A percentile compares a stretch with the other conserved stretches of the same genome.
Conservation (phyloP, 352 stramenopile species). For the Thalassiosira livingstoniorum region DNA sequence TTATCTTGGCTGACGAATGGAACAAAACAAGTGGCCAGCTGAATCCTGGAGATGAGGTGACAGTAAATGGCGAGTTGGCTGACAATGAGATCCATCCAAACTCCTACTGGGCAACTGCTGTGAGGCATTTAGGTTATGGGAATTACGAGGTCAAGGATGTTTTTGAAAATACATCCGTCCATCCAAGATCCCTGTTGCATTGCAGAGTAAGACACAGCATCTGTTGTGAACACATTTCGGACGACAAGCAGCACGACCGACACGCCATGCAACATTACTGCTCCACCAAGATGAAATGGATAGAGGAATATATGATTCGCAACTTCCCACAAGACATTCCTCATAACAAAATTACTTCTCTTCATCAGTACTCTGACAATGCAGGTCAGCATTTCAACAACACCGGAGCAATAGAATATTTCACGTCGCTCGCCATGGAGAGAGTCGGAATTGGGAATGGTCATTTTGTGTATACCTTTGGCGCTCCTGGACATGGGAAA, state of each 20-base stretch:
- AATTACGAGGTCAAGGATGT: conserved; percentile 1
- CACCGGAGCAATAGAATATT: conserved; percentile 24
- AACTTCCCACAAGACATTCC: conserved; percentile 40
- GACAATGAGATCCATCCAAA: conserved; percentile 15
- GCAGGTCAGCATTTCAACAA: conserved; percentile 47
- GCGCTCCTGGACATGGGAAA: conserved; percentile 2
- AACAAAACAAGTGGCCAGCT: conserved; percentile 16
- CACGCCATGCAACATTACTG: conserved; percentile 41
- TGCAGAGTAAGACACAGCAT: conserved; percentile 5
- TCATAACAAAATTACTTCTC: conserved; percentile 17
- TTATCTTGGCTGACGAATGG: conserved; percentile 26
- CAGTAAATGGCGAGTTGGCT: conserved; percentile 33
- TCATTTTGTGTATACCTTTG: conserved; percentile 17
- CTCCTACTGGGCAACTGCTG: conserved; percentile 19
- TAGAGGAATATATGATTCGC: conserved; percentile 30
- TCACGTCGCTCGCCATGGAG: conserved; percentile 13
- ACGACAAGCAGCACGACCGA: conserved; percentile 36
- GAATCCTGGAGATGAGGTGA: conserved; percentile 15
- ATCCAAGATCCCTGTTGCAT: not conserved
- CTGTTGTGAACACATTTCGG: conserved; percentile 20
- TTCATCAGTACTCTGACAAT: conserved; percentile 43
- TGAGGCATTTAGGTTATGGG: not conserved
- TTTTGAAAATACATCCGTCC: not conserved
- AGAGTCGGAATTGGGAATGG: not conserved
- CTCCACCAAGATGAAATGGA: conserved; percentile 11